A percentile compares a stretch with the other conserved stretches of the same genome.
These are phyloP conservation scores for Pilobolus umbonatus DNA, from an alignment of 192 early-diverging fungal genomes.

Conservation along the genomic window DNA sequence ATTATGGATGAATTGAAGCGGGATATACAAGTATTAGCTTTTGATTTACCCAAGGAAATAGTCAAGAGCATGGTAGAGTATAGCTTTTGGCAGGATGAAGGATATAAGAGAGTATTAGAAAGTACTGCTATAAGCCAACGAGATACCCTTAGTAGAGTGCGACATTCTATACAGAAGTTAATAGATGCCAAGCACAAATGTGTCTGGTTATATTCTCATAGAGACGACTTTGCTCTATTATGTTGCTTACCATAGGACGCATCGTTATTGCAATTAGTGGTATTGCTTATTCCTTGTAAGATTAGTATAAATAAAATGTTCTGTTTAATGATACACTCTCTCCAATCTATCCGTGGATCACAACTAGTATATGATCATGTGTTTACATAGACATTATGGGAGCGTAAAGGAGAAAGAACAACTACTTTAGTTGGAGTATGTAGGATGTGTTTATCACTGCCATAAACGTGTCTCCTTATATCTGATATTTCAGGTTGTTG, in stretches of 20 bases:
- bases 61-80: slow-evolving; percentile 51
- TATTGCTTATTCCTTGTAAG: too few relatives aligned
- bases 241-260: slow-evolving; percentile 37
- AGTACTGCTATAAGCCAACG: slow-evolving; percentile 29
- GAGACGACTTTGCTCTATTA: slow-evolving; percentile 57
- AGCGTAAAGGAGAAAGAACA: too few relatives aligned
- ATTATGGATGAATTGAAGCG: slow-evolving; percentile 49
- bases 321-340: too few relatives aligned
- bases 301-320: too few relatives aligned
- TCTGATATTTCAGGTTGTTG: too few relatives aligned
- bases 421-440: too few relatives aligned
- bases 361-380: too few relatives aligned
- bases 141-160: slow-evolving; percentile 28
- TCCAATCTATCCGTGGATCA: too few relatives aligned
- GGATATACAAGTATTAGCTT: slow-evolving; percentile 55
- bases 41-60: slow-evolving; percentile 58
- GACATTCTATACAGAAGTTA: slow-evolving; percentile 22
- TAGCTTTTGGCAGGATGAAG: slow-evolving; percentile 58
- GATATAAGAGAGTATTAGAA: slow-evolving; percentile 52
- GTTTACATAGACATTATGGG: too few relatives aligned
- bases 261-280: too few relatives aligned
- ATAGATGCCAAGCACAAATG: slow-evolving; percentile 37
- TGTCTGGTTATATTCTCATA: slow-evolving; percentile 71
- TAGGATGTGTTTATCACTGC: too few relatives aligned
- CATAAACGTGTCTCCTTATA: too few relatives aligned